These are phyloP conservation scores for Talaromyces amestolkiae DNA, from an alignment of 2,329 filamentous ascomycete genomes.

Conservation along the genomic window DNA sequence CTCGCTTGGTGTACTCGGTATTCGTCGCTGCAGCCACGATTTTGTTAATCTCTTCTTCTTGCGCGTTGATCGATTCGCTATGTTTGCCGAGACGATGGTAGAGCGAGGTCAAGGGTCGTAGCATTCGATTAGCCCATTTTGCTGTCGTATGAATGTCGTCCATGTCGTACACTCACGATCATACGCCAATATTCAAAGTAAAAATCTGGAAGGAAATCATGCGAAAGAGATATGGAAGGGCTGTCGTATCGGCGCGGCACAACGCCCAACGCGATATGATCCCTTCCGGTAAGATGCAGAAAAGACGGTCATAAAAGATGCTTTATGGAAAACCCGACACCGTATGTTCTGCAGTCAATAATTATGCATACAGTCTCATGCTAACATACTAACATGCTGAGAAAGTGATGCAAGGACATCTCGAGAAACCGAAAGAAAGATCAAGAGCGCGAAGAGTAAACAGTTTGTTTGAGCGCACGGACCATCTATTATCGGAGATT, in stretches of 20 bases:
- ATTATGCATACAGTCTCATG: neutral
- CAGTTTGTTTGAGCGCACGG: constrained; percentile 1
- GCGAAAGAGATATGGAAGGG: neutral
- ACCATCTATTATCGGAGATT: neutral
- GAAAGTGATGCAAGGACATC: neutral
- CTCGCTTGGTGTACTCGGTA: constrained; percentile 12
- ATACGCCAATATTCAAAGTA: neutral
- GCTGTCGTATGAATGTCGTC: constrained; percentile 40
- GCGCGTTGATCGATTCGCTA: constrained; percentile 33
- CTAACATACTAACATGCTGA: neutral
- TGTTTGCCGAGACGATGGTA: constrained; percentile 43
- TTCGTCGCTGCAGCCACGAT: constrained; percentile 8
- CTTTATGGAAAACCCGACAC: neutral
- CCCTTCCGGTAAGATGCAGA: constrained; percentile 2
- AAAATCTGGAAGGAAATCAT: neutral
- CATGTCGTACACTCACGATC: constrained; percentile 26
- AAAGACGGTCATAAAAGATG: constrained; percentile 9
- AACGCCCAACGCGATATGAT: constrained; percentile 1
- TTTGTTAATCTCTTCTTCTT: constrained; percentile 21
- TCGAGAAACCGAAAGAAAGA: neutral
- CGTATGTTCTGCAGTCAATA: neutral
- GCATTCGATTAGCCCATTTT: constrained; percentile 45
- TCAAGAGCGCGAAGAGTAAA: neutral
- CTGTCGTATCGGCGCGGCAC: constrained; percentile 1
- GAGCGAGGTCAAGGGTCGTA: constrained; percentile 43